These are phyloP conservation scores for Colletotrichum lindemuthianum DNA, from an alignment of 2,329 filamentous ascomycete species.

Conservation along the genomic window DNA sequence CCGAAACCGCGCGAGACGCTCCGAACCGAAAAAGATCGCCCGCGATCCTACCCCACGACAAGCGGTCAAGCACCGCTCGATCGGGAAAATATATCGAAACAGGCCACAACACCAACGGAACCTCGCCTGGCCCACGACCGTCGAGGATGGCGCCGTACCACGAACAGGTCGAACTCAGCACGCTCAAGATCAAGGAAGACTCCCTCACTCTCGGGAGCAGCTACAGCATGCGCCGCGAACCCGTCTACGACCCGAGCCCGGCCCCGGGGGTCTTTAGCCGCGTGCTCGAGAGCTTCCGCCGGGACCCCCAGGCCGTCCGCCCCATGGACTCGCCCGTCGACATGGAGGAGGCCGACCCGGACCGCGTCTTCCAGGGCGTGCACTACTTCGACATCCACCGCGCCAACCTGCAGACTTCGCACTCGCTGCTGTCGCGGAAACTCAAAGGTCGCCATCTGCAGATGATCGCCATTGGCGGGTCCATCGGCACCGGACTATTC, in stretches of 20 bases:
- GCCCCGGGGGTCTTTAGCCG: conserved; percentile 50
- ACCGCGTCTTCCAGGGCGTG: conserved; percentile 48
- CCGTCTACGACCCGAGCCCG: conserved; percentile 53
- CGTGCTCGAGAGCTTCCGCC: conserved; percentile 71
- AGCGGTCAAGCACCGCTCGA: conserved; percentile 1
- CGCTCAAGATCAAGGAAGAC: conserved; percentile 69
- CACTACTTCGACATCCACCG: conserved; percentile 66
- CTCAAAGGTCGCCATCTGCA: conserved; percentile 88
- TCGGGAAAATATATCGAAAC: too few species aligned
- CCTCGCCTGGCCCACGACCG: neutral
- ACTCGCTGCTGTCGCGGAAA: conserved; percentile 78
- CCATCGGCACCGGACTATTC: conserved; percentile 90
- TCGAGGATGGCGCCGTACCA: conserved; percentile 48
- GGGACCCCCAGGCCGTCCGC: conserved; percentile 65
- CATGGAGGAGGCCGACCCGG: conserved; percentile 40
- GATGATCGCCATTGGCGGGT: conserved; percentile 97
- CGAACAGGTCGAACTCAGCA: conserved; percentile 64
- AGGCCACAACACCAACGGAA: too few species aligned
- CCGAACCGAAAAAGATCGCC: neutral
- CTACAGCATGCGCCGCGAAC: conserved; percentile 63
- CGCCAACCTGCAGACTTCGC: conserved; percentile 78
- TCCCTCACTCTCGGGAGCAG: conserved; percentile 60
- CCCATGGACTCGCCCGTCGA: conserved; percentile 52
- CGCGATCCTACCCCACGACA: neutral
- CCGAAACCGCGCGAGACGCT: too few species aligned